Evolutionary conservation across 73 alveolate species (phyloP).

Genomic region (Blepharisma japonicum): DNA sequence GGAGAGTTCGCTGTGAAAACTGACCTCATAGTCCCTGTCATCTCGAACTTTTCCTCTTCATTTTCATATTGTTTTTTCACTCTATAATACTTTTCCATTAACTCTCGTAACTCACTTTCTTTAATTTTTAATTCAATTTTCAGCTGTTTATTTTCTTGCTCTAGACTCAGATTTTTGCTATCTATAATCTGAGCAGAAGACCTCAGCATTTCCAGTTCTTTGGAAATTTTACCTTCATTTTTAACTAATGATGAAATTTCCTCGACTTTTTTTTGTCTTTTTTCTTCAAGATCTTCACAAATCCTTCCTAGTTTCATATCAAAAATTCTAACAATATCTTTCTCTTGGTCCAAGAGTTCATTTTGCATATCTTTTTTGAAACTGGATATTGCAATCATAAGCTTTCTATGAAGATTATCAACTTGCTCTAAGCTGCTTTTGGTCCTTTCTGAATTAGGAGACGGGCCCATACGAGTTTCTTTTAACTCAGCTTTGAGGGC

Average conservation of each 20-base stretch:
- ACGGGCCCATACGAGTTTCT: not conserved
- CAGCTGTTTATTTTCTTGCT: conserved; percentile 7
- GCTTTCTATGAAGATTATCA: not conserved
- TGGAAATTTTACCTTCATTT: conserved; percentile 5
- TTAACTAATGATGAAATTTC: conserved; percentile 1
- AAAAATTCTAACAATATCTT: conserved; percentile 7
- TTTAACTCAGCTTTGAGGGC: not conserved
- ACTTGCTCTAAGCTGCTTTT: conserved; percentile 2
- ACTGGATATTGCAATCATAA: not conserved
- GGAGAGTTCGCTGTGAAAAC: not conserved
- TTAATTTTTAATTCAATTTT: not conserved
- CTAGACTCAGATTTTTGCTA: not conserved
- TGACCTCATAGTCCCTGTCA: not conserved
- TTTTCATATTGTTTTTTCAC: not conserved
- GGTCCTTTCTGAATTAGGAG: conserved; percentile 7
- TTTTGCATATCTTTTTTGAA: not conserved
- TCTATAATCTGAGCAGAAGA: not conserved
- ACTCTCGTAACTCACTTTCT: not conserved
- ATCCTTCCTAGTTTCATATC: conserved; percentile 6
- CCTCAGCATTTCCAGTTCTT: conserved; percentile 10
- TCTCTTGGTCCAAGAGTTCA: not conserved
- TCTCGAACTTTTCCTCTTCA: not conserved
- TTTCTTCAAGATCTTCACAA: conserved; percentile 10
- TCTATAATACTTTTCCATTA: not conserved
- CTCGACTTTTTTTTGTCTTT: not conserved